phyloP scores from a whole-genome alignment of 176 grass and related monocot species.

The Ampelocalamus luodianensis region DNA sequence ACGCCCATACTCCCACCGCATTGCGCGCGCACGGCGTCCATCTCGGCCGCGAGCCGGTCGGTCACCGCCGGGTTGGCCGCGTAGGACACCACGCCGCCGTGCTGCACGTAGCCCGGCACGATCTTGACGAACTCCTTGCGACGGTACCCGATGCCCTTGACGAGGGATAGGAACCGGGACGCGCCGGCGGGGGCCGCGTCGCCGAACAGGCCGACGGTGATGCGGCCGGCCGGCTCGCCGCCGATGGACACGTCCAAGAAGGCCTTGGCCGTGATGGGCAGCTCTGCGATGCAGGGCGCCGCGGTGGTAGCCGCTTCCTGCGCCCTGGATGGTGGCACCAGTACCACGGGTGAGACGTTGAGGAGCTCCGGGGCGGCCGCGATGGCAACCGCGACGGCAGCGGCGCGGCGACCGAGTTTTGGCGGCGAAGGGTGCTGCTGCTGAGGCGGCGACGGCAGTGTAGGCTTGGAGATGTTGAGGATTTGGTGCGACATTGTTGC shows the following conservation, averaged over 20 bases:
- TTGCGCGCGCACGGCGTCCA: conserved; percentile 46
- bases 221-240: conserved; percentile 76
- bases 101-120: conserved; percentile 78
- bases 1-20: conserved; percentile 36
- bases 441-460: conserved; percentile 16
- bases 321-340: conserved; percentile 20
- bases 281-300: conserved; percentile 37
- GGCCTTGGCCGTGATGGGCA: conserved; percentile 50
- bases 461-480: conserved; percentile 41
- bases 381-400: conserved; percentile 37
- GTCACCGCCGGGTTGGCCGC: conserved; percentile 39
- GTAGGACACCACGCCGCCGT: conserved; percentile 77
- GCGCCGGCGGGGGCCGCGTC: conserved; percentile 52
- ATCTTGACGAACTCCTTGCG: conserved; percentile 96
- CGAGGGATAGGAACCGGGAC: conserved; percentile 69
- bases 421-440: background rate
- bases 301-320: conserved; percentile 5
- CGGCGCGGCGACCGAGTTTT: conserved; percentile 70
- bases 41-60: conserved; percentile 58
- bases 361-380: conserved; percentile 46
- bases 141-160: conserved; percentile 73
- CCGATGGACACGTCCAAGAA: conserved; percentile 91
- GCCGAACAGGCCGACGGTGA: conserved; percentile 73
- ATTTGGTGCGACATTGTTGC: conserved; percentile 48
- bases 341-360: conserved; percentile 24